phyloP scores from a whole-genome alignment of 148 eudicot genomes.

The Fagopyrum esculentum region DNA sequence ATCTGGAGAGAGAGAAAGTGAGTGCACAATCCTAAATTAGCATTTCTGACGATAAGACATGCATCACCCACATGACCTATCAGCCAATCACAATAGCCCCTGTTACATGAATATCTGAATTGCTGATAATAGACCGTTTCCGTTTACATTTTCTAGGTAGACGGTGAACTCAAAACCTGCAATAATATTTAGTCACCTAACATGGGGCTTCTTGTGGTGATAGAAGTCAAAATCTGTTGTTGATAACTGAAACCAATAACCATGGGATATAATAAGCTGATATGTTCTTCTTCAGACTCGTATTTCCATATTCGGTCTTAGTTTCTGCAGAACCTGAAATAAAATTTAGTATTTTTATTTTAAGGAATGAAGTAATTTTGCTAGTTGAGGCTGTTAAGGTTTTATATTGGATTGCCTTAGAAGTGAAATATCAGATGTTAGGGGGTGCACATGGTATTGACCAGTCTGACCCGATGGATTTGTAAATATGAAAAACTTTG shows the following conservation, averaged over 20 bases:
- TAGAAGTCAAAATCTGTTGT: neutral
- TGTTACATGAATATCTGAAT: neutral
- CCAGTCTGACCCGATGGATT: too few relatives aligned
- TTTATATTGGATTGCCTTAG: too few relatives aligned
- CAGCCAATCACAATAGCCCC: neutral
- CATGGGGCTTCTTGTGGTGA: neutral
- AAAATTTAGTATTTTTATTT: too few relatives aligned
- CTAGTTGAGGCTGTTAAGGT: too few relatives aligned
- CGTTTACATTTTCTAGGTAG: neutral
- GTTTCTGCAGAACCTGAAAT: too few relatives aligned
- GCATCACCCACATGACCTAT: neutral
- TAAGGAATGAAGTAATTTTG: too few relatives aligned
- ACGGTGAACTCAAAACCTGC: neutral
- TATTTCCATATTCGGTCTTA: too few relatives aligned
- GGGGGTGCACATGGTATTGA: too few relatives aligned
- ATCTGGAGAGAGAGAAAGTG: conserved; percentile 22
- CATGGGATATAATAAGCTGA: neutral
- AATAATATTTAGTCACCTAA: neutral
- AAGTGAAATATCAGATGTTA: too few relatives aligned
- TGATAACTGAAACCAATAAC: neutral
- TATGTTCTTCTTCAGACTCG: too few relatives aligned
- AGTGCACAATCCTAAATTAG: neutral
- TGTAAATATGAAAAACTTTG: too few relatives aligned
- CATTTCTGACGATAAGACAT: neutral
- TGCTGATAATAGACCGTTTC: neutral